Evolutionary conservation across 352 stramenopile species (phyloP).

Genomic region (Phytophthora multivora): DNA sequence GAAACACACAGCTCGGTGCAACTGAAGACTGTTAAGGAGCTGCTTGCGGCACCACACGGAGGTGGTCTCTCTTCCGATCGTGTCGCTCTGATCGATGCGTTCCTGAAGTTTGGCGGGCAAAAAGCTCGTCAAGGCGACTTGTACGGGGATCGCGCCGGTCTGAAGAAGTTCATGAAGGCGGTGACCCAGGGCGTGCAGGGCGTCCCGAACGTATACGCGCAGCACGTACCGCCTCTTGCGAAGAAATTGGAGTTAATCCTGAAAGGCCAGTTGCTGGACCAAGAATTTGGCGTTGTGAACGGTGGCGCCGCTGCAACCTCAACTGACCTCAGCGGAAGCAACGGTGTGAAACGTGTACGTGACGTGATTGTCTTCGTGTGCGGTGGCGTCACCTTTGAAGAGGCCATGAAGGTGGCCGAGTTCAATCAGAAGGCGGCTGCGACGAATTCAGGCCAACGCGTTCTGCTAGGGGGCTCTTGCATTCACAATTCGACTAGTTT

Average conservation of each 20-base stretch:
- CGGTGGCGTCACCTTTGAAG: slow-evolving; percentile 98
- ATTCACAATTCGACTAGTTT: slow-evolving; percentile 99
- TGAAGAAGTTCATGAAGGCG: slow-evolving; percentile 89
- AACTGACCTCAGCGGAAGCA: slow-evolving; percentile 79
- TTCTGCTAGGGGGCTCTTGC: slow-evolving; percentile 95
- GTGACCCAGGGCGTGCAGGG: slow-evolving; percentile 96
- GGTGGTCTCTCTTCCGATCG: slow-evolving; percentile 50
- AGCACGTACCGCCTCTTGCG: slow-evolving; percentile 97
- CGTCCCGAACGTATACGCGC: slow-evolving; percentile 98
- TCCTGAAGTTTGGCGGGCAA: slow-evolving; percentile 76
- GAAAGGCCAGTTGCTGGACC: slow-evolving; percentile 79
- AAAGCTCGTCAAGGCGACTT: slow-evolving; percentile 72
- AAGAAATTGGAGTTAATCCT: slow-evolving; percentile 90
- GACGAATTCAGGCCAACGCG: slow-evolving; percentile 73
- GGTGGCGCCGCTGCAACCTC: slow-evolving; percentile 53
- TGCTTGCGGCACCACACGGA: slow-evolving; percentile 46
- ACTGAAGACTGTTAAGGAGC: slow-evolving; percentile 80
- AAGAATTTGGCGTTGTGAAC: slow-evolving; percentile 95
- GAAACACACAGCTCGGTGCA: slow-evolving; percentile 90
- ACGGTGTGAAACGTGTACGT: slow-evolving; percentile 95
- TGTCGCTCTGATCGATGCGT: slow-evolving; percentile 63
- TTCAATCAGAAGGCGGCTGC: slow-evolving; percentile 91
- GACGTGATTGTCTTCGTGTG: slow-evolving; percentile 99
- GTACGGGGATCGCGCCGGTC: slow-evolving; percentile 74
- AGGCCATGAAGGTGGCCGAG: slow-evolving; percentile 97